Evolutionary conservation across 2,329 filamentous ascomycete species (phyloP).

Genomic region (Pseudogymnoascus sp.): DNA sequence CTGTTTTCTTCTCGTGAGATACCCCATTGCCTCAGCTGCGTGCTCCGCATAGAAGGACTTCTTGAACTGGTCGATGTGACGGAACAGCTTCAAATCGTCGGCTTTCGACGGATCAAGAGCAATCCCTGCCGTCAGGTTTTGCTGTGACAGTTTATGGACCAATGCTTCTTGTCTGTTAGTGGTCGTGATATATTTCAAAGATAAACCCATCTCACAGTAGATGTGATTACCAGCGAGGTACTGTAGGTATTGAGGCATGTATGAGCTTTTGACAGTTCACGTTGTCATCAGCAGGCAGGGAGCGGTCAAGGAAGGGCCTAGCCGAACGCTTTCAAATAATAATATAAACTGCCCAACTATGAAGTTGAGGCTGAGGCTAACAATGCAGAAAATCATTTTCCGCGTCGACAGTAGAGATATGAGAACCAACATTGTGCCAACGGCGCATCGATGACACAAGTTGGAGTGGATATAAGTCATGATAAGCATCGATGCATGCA

Average conservation of each 20-base stretch:
- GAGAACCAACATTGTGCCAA: background rate
- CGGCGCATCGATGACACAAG: background rate
- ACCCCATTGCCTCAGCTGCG: constrained; percentile 18
- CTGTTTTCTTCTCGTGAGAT: constrained; percentile 10
- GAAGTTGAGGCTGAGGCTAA: background rate
- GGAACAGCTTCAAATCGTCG: constrained; percentile 15
- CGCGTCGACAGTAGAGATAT: background rate
- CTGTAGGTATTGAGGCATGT: constrained; percentile 12
- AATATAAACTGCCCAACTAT: background rate
- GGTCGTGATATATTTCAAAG: constrained; percentile 14
- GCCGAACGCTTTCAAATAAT: background rate
- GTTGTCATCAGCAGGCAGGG: background rate
- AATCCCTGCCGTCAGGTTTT: constrained; percentile 14
- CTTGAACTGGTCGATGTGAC: constrained; percentile 16
- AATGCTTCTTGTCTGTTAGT: constrained; percentile 12
- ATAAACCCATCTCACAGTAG: constrained; percentile 14
- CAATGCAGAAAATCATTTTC: background rate
- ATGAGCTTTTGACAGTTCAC: constrained; percentile 12
- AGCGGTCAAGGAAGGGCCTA: background rate
- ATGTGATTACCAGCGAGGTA: constrained; percentile 13
- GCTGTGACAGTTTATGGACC: constrained; percentile 16
- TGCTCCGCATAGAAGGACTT: constrained; percentile 20
- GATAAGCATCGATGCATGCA: background rate
- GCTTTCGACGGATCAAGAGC: constrained; percentile 3
- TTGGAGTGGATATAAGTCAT: background rate